A percentile compares a stretch with the other conserved stretches of the same genome.
These are phyloP conservation scores for Penicillium sp. DNA, from an alignment of 2,329 filamentous ascomycete species.

Conservation along the genomic window DNA sequence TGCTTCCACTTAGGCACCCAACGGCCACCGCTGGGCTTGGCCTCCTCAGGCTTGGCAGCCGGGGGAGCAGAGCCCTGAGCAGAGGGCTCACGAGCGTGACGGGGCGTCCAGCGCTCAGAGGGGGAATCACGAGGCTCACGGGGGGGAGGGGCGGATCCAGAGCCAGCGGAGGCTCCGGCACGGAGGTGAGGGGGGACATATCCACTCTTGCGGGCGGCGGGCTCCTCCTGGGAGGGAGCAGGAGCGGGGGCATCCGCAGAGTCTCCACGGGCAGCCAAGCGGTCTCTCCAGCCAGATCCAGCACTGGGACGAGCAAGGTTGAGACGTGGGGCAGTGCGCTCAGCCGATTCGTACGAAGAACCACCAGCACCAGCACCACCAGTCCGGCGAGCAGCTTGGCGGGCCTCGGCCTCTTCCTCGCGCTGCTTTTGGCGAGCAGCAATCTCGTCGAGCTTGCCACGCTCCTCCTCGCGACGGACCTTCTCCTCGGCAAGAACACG, in stretches of 20 bases:
- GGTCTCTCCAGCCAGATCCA: slow-evolving; percentile 60
- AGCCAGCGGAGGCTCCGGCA: slow-evolving; percentile 26
- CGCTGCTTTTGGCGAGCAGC: slow-evolving; percentile 71
- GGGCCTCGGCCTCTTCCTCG: slow-evolving; percentile 84
- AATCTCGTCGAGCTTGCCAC: slow-evolving; percentile 63
- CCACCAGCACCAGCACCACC: slow-evolving; percentile 31
- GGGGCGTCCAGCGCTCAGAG: slow-evolving; percentile 33
- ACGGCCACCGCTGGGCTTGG: slow-evolving; percentile 30
- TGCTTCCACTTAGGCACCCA: slow-evolving; percentile 43
- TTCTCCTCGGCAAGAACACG: slow-evolving; percentile 72
- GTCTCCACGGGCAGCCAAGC: slow-evolving; percentile 54
- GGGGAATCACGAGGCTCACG: slow-evolving; percentile 31
- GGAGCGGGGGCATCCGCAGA: slow-evolving; percentile 21
- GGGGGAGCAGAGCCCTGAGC: slow-evolving; percentile 25
- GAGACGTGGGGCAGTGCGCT: slow-evolving; percentile 56
- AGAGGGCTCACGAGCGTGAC: slow-evolving; percentile 32
- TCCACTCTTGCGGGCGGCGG: slow-evolving; percentile 31
- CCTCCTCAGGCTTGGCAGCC: slow-evolving; percentile 29
- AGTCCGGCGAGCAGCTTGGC: slow-evolving; percentile 67
- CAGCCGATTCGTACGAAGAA: slow-evolving; percentile 52
- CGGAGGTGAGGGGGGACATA: slow-evolving; percentile 46
- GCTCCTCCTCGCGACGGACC: slow-evolving; percentile 58
- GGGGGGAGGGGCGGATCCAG: slow-evolving; percentile 31
- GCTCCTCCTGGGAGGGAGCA: slow-evolving; percentile 32
- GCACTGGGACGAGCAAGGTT: slow-evolving; percentile 52